phyloP scores from a whole-genome alignment of 1,139 yeast species.

The Candida sanyaensis region DNA sequence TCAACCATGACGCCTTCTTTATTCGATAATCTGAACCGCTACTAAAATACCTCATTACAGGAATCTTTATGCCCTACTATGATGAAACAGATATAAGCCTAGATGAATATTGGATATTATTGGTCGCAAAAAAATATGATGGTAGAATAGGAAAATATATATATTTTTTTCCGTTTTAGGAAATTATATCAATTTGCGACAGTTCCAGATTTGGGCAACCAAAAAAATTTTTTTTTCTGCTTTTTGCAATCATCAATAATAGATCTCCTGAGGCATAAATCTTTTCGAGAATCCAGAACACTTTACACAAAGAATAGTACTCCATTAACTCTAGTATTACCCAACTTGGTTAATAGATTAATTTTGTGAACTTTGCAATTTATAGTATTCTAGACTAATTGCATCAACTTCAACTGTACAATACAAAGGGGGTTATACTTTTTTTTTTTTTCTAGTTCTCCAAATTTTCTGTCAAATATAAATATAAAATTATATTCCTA shows the following conservation, averaged over 20 bases:
- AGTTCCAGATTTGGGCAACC: conserved; percentile 1
- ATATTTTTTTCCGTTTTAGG: conserved; percentile 2
- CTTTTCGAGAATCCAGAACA: neutral
- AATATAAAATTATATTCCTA: neutral
- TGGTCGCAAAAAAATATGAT: neutral
- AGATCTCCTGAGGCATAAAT: neutral
- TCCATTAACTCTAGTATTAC: neutral
- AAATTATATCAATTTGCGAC: neutral
- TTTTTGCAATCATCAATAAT: neutral
- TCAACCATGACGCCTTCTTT: too few relatives aligned
- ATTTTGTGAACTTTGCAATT: neutral
- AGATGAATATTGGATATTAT: too few relatives aligned
- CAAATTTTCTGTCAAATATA: neutral
- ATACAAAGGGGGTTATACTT: neutral
- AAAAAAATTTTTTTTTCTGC: neutral
- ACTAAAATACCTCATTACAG: too few relatives aligned
- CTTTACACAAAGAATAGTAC: neutral
- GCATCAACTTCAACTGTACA: neutral
- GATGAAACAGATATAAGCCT: too few relatives aligned
- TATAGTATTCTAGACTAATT: neutral
- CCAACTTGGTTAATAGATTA: conserved; percentile 1
- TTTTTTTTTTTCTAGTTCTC: neutral
- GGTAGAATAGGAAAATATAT: neutral
- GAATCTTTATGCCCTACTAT: too few relatives aligned
- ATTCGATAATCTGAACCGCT: too few relatives aligned